phyloP scores from a whole-genome alignment of 805 yeast genomes.

The Yamadazyma scolyti region DNA sequence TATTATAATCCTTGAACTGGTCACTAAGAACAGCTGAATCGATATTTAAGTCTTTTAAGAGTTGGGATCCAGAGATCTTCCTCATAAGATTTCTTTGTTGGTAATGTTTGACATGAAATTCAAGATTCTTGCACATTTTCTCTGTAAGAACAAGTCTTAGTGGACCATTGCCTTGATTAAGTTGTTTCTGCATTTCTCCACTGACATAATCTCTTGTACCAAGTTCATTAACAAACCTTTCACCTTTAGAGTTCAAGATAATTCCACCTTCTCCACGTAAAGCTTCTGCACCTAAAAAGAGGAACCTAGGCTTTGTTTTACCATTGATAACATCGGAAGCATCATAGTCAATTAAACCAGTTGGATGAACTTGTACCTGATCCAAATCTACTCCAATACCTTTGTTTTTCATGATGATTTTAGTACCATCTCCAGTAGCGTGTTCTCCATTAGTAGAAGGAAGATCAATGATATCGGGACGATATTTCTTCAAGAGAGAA shows the following conservation, averaged over 20 bases:
- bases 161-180: slow-evolving; percentile 39
- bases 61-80: slow-evolving; percentile 39
- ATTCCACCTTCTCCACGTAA: slow-evolving; percentile 66
- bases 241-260: slow-evolving; percentile 48
- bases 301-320: slow-evolving; percentile 42
- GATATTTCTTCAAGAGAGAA: slow-evolving; percentile 49
- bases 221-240: slow-evolving; percentile 58
- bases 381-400: slow-evolving; percentile 61
- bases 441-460: slow-evolving; percentile 62
- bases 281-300: slow-evolving; percentile 63
- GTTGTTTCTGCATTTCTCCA: slow-evolving; percentile 49
- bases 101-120: slow-evolving; percentile 55
- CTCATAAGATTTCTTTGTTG: slow-evolving; percentile 53
- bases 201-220: slow-evolving; percentile 60
- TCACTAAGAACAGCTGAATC: slow-evolving; percentile 19
- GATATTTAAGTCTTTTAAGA: slow-evolving; percentile 37
- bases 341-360: slow-evolving; percentile 52
- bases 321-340: slow-evolving; percentile 43
- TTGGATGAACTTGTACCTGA: slow-evolving; percentile 66
- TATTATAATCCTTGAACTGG: slow-evolving; percentile 40
- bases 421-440: slow-evolving; percentile 64
- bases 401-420: slow-evolving; percentile 46
- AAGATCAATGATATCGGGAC: slow-evolving; percentile 54
- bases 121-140: slow-evolving; percentile 41
- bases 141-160: slow-evolving; percentile 49